Conservation (phyloP, 2,329 filamentous ascomycete species). For the Pseudogymnoascus verrucosus region DNA sequence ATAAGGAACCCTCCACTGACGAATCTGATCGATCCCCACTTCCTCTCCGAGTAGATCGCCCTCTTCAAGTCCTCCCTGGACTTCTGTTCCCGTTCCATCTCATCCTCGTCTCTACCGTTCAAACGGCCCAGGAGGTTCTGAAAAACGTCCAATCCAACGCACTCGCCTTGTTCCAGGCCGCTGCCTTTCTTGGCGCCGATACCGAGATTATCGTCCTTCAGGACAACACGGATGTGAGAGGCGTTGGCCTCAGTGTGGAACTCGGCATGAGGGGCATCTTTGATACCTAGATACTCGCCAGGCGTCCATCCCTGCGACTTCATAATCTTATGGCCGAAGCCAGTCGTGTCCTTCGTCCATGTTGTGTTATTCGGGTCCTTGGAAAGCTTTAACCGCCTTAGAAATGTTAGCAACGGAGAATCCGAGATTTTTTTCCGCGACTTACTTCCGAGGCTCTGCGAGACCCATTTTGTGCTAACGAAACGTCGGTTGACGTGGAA, state of each 20-base stretch:
- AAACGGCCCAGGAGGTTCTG: slow-evolving; percentile 78
- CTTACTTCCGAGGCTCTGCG: slow-evolving; percentile 58
- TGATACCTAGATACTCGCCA: slow-evolving; percentile 71
- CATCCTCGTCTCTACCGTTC: slow-evolving; percentile 77
- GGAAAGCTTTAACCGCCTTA: slow-evolving; percentile 55
- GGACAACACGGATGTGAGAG: slow-evolving; percentile 72
- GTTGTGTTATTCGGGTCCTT: slow-evolving; percentile 92
- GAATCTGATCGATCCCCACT: slow-evolving; percentile 77
- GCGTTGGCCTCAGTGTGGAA: slow-evolving; percentile 73
- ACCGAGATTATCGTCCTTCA: slow-evolving; percentile 89
- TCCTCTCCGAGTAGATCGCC: slow-evolving; percentile 63
- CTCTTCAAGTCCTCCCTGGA: slow-evolving; percentile 62
- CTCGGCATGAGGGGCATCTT: slow-evolving; percentile 65
- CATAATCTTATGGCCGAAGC: slow-evolving; percentile 86
- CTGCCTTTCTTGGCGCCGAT: slow-evolving; percentile 73
- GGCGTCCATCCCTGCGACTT: slow-evolving; percentile 84
- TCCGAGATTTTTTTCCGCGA: slow-evolving; percentile 19
- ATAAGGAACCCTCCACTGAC: slow-evolving; percentile 71
- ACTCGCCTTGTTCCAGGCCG: slow-evolving; percentile 56
- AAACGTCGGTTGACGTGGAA: slow-evolving; percentile 9
- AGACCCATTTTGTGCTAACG: slow-evolving; percentile 50
- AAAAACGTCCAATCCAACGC: slow-evolving; percentile 80
- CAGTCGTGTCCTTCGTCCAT: slow-evolving; percentile 76
- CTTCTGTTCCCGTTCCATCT: slow-evolving; percentile 61
- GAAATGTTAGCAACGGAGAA: slow-evolving; percentile 17